phyloP scores from a whole-genome alignment of 1,284 basidiomycete species.

The Pseudozyma tsukubaensis region DNA sequence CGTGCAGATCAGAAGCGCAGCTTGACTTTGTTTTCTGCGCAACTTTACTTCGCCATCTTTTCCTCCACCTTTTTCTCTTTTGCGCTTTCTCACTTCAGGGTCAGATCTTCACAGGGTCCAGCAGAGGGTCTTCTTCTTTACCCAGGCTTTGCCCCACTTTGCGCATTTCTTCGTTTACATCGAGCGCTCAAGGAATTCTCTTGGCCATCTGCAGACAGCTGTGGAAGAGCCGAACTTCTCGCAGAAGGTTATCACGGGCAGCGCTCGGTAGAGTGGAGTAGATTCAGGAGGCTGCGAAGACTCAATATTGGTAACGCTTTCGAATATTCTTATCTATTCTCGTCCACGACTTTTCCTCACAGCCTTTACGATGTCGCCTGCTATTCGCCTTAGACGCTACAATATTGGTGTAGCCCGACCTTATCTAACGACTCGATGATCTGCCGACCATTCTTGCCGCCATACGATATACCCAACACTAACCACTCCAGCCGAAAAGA shows the following conservation, averaged over 20 bases:
- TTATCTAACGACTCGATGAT: too few relatives aligned
- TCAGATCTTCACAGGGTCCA: slow-evolving; percentile 3
- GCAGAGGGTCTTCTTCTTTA: neutral
- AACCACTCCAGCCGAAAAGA: too few relatives aligned
- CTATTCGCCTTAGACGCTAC: too few relatives aligned
- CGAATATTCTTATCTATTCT: neutral
- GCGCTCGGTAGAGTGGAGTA: too few relatives aligned
- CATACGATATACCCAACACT: too few relatives aligned
- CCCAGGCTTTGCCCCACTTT: neutral
- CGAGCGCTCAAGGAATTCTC: slow-evolving; percentile 14
- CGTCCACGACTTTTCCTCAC: neutral
- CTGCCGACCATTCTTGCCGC: too few relatives aligned
- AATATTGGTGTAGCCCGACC: too few relatives aligned
- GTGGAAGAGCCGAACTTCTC: slow-evolving; percentile 82
- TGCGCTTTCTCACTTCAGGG: neutral
- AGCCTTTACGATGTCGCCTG: too few relatives aligned
- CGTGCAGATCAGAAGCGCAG: neutral
- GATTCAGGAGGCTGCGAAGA: too few relatives aligned
- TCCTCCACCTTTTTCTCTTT: slow-evolving; percentile 6
- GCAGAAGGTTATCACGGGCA: too few relatives aligned
- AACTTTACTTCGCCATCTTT: slow-evolving; percentile 13
- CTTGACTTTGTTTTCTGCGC: slow-evolving; percentile 3
- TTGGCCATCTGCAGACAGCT: slow-evolving; percentile 64
- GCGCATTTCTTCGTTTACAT: neutral
- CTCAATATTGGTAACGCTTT: too few relatives aligned